These are phyloP conservation scores for Rhizoctonia solani DNA, from an alignment of 1,284 basidiomycete species.

Conservation along the genomic window DNA sequence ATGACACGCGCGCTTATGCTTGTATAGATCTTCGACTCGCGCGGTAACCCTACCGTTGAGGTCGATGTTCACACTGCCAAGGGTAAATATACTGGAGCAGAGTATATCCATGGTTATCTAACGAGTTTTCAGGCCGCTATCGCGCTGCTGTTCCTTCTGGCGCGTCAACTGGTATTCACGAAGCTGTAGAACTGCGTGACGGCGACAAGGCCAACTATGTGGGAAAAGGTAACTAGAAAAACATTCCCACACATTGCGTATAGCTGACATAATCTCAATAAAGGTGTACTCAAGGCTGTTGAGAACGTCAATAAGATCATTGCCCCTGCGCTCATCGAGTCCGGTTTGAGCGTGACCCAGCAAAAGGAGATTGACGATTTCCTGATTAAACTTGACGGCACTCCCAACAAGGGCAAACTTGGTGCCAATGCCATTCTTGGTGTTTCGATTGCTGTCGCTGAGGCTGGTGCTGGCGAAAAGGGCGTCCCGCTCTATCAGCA, in stretches of 20 bases:
- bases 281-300: conserved; percentile 93
- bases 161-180: conserved; percentile 97
- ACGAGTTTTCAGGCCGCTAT: conserved; percentile 78
- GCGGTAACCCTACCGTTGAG: conserved; percentile 95
- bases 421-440: conserved; percentile 99
- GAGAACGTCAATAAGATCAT: conserved; percentile 93
- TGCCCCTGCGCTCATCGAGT: conserved; percentile 86
- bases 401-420: conserved; percentile 98
- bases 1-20: conserved; percentile 6
- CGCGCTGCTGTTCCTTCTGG: conserved; percentile 96
- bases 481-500: conserved; percentile 95
- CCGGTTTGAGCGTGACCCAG: conserved; percentile 82
- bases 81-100: conserved; percentile 56
- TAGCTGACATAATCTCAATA: background rate
- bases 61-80: conserved; percentile 89
- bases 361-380: conserved; percentile 99
- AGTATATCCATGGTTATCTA: conserved; percentile 38
- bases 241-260: background rate
- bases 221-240: conserved; percentile 77
- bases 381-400: conserved; percentile 97
- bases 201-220: conserved; percentile 91
- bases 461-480: conserved; percentile 94
- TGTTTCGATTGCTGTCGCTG: conserved; percentile 94
- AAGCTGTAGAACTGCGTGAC: conserved; percentile 98
- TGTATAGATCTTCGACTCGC: conserved; percentile 93